Conservation (phyloP, 768 basidiomycete genomes). For the Mycena pura region DNA sequence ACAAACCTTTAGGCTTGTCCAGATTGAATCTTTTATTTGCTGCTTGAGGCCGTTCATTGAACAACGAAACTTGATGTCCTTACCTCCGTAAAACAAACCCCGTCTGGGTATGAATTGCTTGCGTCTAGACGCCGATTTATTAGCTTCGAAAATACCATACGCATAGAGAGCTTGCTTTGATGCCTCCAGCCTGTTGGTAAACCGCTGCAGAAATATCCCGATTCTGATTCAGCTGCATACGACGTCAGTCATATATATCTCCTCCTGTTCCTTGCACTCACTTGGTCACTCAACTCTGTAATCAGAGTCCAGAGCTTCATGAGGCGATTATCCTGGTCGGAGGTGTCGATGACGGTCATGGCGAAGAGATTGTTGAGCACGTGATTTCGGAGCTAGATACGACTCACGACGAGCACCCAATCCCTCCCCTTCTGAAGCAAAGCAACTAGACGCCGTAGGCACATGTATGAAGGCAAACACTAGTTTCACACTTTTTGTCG, state of each 20-base stretch:
- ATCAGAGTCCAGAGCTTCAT: constrained; percentile 71
- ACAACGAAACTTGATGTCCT: constrained; percentile 25
- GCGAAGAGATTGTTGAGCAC: not conserved
- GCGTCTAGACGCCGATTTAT: constrained; percentile 55
- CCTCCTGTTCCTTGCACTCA: constrained; percentile 53
- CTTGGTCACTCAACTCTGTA: constrained; percentile 82
- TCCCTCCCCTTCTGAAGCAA: not conserved
- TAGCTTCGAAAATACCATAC: not conserved
- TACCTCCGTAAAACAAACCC: constrained; percentile 90
- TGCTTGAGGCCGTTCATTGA: not conserved
- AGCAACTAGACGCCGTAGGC: too few relatives aligned
- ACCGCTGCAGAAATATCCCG: constrained; percentile 72
- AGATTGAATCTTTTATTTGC: constrained; percentile 71
- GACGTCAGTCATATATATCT: not conserved
- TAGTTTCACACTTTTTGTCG: too few relatives aligned
- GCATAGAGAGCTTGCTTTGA: constrained; percentile 68
- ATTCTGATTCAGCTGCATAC: constrained; percentile 83
- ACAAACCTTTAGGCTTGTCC: constrained; percentile 82
- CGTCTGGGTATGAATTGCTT: constrained; percentile 88
- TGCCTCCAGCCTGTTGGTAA: constrained; percentile 72
- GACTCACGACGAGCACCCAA: not conserved
- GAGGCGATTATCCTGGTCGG: constrained; percentile 60
- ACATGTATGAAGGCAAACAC: too few relatives aligned
- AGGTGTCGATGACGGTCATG: constrained; percentile 64
- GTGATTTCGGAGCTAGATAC: not conserved